These are phyloP conservation scores for Cryphonectria carpinicola DNA, from an alignment of 2,329 filamentous ascomycete species.

Conservation along the genomic window DNA sequence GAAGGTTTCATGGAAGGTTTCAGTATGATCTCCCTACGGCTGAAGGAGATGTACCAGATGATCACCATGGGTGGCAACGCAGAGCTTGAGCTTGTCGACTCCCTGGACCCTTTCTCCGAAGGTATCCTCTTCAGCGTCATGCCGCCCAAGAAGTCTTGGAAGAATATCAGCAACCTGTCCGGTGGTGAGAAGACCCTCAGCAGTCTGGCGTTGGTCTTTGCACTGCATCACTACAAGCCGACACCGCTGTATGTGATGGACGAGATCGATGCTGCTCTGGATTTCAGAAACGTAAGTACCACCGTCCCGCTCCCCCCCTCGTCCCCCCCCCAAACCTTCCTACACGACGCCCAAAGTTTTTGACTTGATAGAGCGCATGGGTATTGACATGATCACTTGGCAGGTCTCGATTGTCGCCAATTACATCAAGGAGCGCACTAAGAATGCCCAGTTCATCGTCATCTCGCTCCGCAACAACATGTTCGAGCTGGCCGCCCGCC, in stretches of 20 bases:
- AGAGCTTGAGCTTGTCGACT: slow-evolving; percentile 95
- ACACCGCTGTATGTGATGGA: slow-evolving; percentile 99
- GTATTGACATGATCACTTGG: slow-evolving; percentile 10
- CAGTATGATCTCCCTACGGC: slow-evolving; percentile 84
- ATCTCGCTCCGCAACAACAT: slow-evolving; percentile 99
- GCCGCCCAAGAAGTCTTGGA: slow-evolving; percentile 99
- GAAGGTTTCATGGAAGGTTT: slow-evolving; percentile 99
- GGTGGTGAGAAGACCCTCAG: slow-evolving; percentile 98
- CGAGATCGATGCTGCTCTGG: slow-evolving; percentile 96
- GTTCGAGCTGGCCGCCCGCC: slow-evolving; percentile 95
- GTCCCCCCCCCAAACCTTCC: not conserved
- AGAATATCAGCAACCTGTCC: slow-evolving; percentile 95
- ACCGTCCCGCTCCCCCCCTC: no score
- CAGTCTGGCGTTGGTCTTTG: slow-evolving; percentile 94
- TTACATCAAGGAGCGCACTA: slow-evolving; percentile 98
- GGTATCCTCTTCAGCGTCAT: slow-evolving; percentile 97
- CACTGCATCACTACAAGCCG: slow-evolving; percentile 95
- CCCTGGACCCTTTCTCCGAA: slow-evolving; percentile 93
- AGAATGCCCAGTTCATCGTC: slow-evolving; percentile 99
- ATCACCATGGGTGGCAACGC: slow-evolving; percentile 99
- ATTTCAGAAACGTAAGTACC: slow-evolving; percentile 90
- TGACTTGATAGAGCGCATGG: not conserved
- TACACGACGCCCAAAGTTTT: not conserved
- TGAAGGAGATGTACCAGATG: slow-evolving; percentile 99
- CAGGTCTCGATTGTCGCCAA: slow-evolving; percentile 96